Percentiles rank a stretch among this genome's conserved stretches.
Evolutionary conservation across 345 rosid genomes (phyloP).

Genomic region (Anacardium occidentale): DNA sequence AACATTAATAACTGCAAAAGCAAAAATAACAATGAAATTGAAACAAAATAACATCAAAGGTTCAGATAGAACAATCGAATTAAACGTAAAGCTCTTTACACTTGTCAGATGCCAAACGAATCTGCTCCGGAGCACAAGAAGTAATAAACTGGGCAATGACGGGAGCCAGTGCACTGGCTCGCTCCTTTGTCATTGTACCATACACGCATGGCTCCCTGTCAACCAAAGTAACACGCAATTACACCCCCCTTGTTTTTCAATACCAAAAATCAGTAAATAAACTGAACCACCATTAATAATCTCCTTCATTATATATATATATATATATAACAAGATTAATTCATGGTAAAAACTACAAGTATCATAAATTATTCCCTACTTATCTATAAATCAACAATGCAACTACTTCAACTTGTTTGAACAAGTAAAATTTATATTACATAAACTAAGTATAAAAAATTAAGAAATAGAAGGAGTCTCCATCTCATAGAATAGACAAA

Average conservation of each 20-base stretch:
- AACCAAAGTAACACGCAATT: conserved; percentile 3
- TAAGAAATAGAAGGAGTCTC: too few species aligned
- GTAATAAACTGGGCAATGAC: conserved; percentile 56
- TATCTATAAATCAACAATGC: background rate
- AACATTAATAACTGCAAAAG: conserved; percentile 56
- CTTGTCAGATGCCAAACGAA: conserved; percentile 69
- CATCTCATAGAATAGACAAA: background rate
- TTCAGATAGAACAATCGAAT: background rate
- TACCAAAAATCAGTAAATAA: background rate
- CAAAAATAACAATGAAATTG: conserved; percentile 18
- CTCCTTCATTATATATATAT: background rate
- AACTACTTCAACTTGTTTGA: background rate
- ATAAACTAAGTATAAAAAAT: background rate
- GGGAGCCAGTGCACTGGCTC: conserved; percentile 39
- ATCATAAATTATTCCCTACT: background rate
- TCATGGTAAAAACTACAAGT: background rate
- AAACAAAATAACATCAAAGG: background rate
- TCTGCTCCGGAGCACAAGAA: conserved; percentile 66
- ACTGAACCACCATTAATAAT: background rate
- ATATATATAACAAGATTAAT: too few species aligned
- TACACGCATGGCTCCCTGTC: conserved; percentile 53
- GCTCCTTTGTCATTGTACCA: conserved; percentile 52
- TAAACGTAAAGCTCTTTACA: conserved; percentile 39
- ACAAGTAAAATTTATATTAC: too few species aligned
- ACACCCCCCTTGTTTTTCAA: conserved; percentile 6